These are phyloP conservation scores for Ogataea neopini DNA, from an alignment of 805 yeast genomes.

Conservation along the genomic window DNA sequence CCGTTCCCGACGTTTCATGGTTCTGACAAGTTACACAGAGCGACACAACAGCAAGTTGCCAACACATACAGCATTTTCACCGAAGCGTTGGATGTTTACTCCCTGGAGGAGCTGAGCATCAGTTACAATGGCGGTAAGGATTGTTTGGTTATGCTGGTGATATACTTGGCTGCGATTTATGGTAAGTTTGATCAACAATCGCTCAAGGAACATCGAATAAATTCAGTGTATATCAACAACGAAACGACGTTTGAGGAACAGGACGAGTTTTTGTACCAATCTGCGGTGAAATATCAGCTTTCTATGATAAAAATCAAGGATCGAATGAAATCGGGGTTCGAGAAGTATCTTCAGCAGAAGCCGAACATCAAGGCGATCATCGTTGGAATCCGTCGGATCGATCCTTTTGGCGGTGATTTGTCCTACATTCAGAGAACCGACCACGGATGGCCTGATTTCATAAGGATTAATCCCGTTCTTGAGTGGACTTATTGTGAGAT, in stretches of 20 bases:
- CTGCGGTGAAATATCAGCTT: slow-evolving; percentile 57
- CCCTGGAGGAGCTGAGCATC: slow-evolving; percentile 59
- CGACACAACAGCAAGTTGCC: slow-evolving; percentile 30
- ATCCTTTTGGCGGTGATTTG: slow-evolving; percentile 74
- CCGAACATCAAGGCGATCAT: slow-evolving; percentile 68
- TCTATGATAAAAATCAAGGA: slow-evolving; percentile 44
- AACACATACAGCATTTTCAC: slow-evolving; percentile 22
- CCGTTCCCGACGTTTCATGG: slow-evolving; percentile 22
- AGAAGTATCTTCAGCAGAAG: slow-evolving; percentile 52
- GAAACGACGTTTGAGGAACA: slow-evolving; percentile 73
- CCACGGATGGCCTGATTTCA: slow-evolving; percentile 86
- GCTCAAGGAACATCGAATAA: slow-evolving; percentile 29
- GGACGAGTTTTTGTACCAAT: slow-evolving; percentile 58
- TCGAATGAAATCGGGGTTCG: slow-evolving; percentile 68
- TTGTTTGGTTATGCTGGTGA: slow-evolving; percentile 82
- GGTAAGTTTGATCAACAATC: slow-evolving; percentile 21
- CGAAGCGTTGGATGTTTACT: slow-evolving; percentile 24
- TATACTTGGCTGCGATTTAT: slow-evolving; percentile 60
- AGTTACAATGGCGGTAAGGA: slow-evolving; percentile 98
- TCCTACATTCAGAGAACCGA: slow-evolving; percentile 73
- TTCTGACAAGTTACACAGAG: slow-evolving; percentile 13
- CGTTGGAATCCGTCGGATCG: slow-evolving; percentile 86
- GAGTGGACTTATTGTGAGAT: slow-evolving; percentile 84
- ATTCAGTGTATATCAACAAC: slow-evolving; percentile 72
- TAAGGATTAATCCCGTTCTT: slow-evolving; percentile 82